These are phyloP conservation scores for Tolypocladium album DNA, from an alignment of 2,329 filamentous ascomycete genomes.

Conservation along the genomic window DNA sequence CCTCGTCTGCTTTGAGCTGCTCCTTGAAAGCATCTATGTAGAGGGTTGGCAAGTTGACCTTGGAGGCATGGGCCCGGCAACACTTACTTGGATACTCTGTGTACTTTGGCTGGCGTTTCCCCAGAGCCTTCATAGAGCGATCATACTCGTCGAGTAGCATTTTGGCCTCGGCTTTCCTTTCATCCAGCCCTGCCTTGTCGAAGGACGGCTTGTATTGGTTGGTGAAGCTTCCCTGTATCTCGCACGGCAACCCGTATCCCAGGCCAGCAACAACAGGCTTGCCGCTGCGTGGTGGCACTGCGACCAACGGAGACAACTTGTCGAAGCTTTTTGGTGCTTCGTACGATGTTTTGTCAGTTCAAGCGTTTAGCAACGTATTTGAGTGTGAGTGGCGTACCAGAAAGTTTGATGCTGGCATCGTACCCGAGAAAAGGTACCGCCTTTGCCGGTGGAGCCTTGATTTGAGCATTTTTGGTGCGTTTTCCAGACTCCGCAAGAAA, in stretches of 20 bases:
- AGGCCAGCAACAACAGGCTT: conserved; percentile 27
- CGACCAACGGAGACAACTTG: conserved; percentile 31
- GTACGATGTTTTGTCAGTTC: background rate
- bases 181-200: conserved; percentile 28
- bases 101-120: conserved; percentile 33
- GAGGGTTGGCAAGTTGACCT: background rate
- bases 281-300: conserved; percentile 26
- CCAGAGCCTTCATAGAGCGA: conserved; percentile 27
- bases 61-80: background rate
- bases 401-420: conserved; percentile 27
- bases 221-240: conserved; percentile 32
- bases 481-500: conserved; percentile 27
- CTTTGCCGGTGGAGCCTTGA: conserved; percentile 25
- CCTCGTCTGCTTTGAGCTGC: conserved; percentile 34
- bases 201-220: conserved; percentile 27
- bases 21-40: conserved; percentile 30
- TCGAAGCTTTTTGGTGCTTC: conserved; percentile 32
- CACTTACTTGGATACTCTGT: conserved; percentile 32
- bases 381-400: conserved; percentile 12
- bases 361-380: background rate
- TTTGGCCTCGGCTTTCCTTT: conserved; percentile 29
- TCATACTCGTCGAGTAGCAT: conserved; percentile 29
- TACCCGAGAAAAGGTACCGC: conserved; percentile 27
- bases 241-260: conserved; percentile 28
- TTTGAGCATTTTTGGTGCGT: conserved; percentile 24